Percentiles rank a stretch among this genome's conserved stretches.
These are phyloP conservation scores for Cladophialophora yegresii DNA, from an alignment of 2,329 filamentous ascomycete genomes.

Conservation along the genomic window DNA sequence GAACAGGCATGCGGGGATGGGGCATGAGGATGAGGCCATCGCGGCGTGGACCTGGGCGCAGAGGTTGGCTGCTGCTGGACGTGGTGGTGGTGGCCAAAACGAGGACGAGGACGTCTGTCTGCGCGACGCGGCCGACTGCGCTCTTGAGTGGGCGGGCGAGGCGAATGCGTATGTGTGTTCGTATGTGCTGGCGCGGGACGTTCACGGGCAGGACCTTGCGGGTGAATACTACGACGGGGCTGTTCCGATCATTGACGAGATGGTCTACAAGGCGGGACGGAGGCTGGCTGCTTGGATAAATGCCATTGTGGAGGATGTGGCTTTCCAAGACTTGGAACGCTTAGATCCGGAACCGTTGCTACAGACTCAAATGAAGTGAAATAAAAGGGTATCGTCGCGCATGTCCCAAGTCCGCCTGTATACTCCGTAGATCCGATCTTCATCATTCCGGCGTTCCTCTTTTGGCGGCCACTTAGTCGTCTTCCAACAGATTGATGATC, in stretches of 20 bases:
- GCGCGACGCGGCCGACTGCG: slow-evolving; percentile 35
- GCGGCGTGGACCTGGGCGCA: slow-evolving; percentile 54
- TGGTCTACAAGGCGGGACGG: slow-evolving; percentile 34
- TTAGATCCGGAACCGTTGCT: neutral
- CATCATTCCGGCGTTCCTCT: neutral
- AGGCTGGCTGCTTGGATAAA: slow-evolving; percentile 36
- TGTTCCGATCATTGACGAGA: slow-evolving; percentile 32
- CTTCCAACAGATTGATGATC: slow-evolving; percentile 2
- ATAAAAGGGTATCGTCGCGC: slow-evolving; percentile 3
- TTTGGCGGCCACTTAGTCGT: neutral
- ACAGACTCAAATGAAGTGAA: neutral
- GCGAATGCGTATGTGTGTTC: slow-evolving; percentile 64
- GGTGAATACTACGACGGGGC: slow-evolving; percentile 36
- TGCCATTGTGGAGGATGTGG: slow-evolving; percentile 10
- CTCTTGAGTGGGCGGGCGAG: slow-evolving; percentile 61
- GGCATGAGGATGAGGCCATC: slow-evolving; percentile 23
- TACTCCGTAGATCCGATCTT: neutral
- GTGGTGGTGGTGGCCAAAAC: neutral
- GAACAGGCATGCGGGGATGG: slow-evolving; percentile 27
- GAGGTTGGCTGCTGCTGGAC: slow-evolving; percentile 50
- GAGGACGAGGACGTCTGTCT: slow-evolving; percentile 27
- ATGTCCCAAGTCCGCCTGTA: neutral
- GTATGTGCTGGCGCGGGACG: slow-evolving; percentile 65
- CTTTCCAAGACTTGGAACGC: neutral
- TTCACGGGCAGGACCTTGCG: slow-evolving; percentile 51